Evolutionary conservation across 2,329 filamentous ascomycete species (phyloP).

Genomic region (Purpureocillium lavendulum): DNA sequence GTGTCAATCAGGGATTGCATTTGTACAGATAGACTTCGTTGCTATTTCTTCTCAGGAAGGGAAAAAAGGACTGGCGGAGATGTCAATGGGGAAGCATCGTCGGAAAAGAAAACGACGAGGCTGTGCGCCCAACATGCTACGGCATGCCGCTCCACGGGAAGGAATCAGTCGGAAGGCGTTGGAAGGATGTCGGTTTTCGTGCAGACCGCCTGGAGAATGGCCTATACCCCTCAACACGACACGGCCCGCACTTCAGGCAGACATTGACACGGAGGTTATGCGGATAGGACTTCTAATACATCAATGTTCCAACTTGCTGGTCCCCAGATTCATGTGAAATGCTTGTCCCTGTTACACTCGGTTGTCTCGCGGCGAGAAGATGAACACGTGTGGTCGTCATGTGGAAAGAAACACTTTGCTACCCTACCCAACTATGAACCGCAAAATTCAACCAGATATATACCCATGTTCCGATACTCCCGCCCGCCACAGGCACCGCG

Average conservation of each 20-base stretch:
- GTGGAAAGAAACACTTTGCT: too few relatives aligned
- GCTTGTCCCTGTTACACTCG: too few relatives aligned
- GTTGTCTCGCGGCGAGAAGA: too few relatives aligned
- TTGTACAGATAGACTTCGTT: slow-evolving; percentile 34
- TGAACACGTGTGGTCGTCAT: too few relatives aligned
- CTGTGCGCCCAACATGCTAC: slow-evolving; percentile 1
- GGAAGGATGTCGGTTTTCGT: slow-evolving; percentile 27
- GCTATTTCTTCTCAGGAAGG: slow-evolving; percentile 28
- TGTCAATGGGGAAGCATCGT: slow-evolving; percentile 15
- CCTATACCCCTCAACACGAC: slow-evolving; percentile 29
- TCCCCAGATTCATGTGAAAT: too few relatives aligned
- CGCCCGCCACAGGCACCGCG: too few relatives aligned
- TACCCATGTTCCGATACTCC: too few relatives aligned
- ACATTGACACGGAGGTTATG: slow-evolving; percentile 23
- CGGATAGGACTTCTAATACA: slow-evolving; percentile 26
- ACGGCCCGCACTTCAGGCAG: slow-evolving; percentile 26
- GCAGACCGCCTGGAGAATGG: slow-evolving; percentile 26
- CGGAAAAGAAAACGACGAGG: slow-evolving; percentile 2
- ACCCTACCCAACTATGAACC: too few relatives aligned
- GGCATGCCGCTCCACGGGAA: slow-evolving; percentile 5
- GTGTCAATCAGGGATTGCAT: slow-evolving; percentile 20
- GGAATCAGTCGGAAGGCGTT: slow-evolving; percentile 29
- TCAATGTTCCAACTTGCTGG: slow-evolving; percentile 5
- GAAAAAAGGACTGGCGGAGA: slow-evolving; percentile 24
- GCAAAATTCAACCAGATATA: too few relatives aligned